Evolutionary conservation across 345 rosid species (phyloP).

Genomic region (Microthlaspi erraticum): DNA sequence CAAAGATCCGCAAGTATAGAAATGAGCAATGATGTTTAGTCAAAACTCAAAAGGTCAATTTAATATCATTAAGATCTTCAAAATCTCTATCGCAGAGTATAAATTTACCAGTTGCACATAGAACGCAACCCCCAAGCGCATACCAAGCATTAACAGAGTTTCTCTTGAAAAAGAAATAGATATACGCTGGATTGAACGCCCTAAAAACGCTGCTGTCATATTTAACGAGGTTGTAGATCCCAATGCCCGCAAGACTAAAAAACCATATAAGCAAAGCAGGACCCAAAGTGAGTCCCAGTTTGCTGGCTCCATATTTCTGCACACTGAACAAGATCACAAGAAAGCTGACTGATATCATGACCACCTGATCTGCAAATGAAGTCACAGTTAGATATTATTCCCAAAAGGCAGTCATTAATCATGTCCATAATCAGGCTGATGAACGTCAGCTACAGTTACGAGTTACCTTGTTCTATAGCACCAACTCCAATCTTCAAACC

Average conservation of each 20-base stretch:
- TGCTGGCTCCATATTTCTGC: constrained; percentile 98
- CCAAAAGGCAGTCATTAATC: neutral
- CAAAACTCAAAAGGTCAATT: constrained; percentile 10
- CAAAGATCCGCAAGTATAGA: constrained; percentile 33
- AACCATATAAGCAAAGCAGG: constrained; percentile 98
- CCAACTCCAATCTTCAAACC: constrained; percentile 83
- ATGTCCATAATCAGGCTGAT: constrained; percentile 1
- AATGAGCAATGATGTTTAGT: constrained; percentile 20
- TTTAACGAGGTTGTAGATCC: constrained; percentile 82
- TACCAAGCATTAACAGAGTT: constrained; percentile 88
- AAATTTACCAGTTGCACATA: constrained; percentile 90
- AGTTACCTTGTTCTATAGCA: constrained; percentile 74
- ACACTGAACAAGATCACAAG: constrained; percentile 94
- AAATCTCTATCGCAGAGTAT: constrained; percentile 7
- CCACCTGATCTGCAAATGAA: constrained; percentile 81
- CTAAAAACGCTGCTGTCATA: constrained; percentile 78
- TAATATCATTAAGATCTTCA: constrained; percentile 11
- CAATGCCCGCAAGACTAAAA: constrained; percentile 86
- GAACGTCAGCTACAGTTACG: constrained; percentile 9
- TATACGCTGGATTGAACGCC: constrained; percentile 91
- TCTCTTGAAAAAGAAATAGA: constrained; percentile 86
- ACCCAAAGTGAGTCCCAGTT: constrained; percentile 90
- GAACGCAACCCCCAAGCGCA: constrained; percentile 95
- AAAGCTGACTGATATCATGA: constrained; percentile 86
- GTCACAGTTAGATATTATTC: constrained; percentile 37